Conservation (phyloP, 169 alveolate species). For the Cryptosporidium parvum region DNA sequence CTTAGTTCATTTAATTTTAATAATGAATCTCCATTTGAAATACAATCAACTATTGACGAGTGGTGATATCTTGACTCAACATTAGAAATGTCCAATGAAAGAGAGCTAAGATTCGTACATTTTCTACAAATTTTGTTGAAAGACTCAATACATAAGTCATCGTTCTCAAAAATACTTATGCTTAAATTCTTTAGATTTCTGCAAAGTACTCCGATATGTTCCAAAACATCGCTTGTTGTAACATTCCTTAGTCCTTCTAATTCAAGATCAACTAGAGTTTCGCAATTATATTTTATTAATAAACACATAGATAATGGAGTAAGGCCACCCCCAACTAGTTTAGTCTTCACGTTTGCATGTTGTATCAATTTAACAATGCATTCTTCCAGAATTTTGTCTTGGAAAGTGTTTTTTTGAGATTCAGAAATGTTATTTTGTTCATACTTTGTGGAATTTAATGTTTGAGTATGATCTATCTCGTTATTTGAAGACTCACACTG, state of each 20-base stretch:
- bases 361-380: constrained; percentile 6
- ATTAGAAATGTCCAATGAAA: constrained; percentile 19
- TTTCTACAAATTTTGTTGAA: constrained; percentile 17
- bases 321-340: constrained; percentile 59
- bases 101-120: constrained; percentile 7
- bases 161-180: constrained; percentile 30
- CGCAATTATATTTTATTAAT: constrained; percentile 19
- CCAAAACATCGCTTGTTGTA: constrained; percentile 57
- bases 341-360: constrained; percentile 6
- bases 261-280: constrained; percentile 21
- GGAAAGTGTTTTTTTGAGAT: not conserved
- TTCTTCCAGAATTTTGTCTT: constrained; percentile 9
- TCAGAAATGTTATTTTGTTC: not conserved
- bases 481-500: constrained; percentile 3
- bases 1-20: constrained; percentile 22
- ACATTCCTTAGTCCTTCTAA: constrained; percentile 63
- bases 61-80: constrained; percentile 16
- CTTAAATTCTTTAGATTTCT: constrained; percentile 5
- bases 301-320: constrained; percentile 69
- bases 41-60: constrained; percentile 13
- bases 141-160: constrained; percentile 23
- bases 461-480: not conserved
- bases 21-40: constrained; percentile 3
- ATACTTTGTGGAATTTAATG: not conserved
- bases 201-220: constrained; percentile 22